Base-by-base conservation (phyloP, 139 green algal species). In the Tetraselmis striata region DNA sequence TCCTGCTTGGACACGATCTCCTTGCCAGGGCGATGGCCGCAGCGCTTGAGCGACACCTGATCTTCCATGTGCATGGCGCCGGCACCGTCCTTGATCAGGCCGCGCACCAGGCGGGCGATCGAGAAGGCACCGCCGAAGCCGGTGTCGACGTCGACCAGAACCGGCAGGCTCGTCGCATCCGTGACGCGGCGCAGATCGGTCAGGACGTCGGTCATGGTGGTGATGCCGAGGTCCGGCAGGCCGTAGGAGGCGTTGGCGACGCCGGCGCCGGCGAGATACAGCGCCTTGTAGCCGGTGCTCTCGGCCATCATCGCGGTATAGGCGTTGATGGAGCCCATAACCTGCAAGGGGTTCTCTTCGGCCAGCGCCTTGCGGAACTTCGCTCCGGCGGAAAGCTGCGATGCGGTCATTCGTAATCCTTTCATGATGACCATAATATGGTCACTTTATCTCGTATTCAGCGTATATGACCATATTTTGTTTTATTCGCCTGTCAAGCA, bases 1-100 rank as follows among this genome's bases (percentile, higher is more conserved):
- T 82, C 79, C 79, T 77, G 2, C 30, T 30, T 77, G 2, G 31
- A 30, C 32, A 82, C 79, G 18, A 82, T 31, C 79, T 76, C 26
- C 79, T 82, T 82, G 32, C 77, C 77, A 26, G 79, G 79, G 25
- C 79, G 28, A 31, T 82, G 79, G 24, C 79, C 79, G 79, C 79
- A 82, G n/a, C 79, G 25, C 45, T 82, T 82, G n/a, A 29, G 22
- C 26, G 30, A 23, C 30, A 82, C 79, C 45, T 82, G 79, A 31
- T 82, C 79, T 28, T 82, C 79, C 26, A 82, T 82, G 79, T 82
- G 79, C 5, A 82, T 31, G n/a, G 26, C 79, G 11, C n/a, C 79
- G 11, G 30, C 79, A 31, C 79, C 79, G 26, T 22, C 24, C 0
- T 30, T 26, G 5, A 59, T 28, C 79, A 82, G 77, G 45, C 77